phyloP scores from a whole-genome alignment of 768 basidiomycete species.

The Tricholoma flavovirens region DNA sequence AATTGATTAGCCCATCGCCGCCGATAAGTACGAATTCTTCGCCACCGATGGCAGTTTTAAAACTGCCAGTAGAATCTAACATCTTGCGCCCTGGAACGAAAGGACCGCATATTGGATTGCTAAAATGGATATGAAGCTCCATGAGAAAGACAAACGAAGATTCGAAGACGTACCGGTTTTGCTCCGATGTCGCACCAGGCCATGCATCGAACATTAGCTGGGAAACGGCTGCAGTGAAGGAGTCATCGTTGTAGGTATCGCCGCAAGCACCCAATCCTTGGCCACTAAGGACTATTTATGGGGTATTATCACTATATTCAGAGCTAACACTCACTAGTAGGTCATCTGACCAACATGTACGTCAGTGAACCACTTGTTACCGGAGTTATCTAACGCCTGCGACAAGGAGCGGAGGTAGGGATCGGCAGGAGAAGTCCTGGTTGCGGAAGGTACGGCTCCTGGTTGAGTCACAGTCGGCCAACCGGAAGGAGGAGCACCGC shows the following conservation, averaged over 20 bases:
- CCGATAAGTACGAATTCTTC: slow-evolving; percentile 18
- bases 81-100: slow-evolving; percentile 22
- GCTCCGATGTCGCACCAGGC: slow-evolving; percentile 20
- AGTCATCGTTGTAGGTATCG: slow-evolving; percentile 25
- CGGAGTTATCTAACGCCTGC: slow-evolving; percentile 22
- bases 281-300: slow-evolving; percentile 13
- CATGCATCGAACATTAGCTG: slow-evolving; percentile 21
- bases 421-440: slow-evolving; percentile 18
- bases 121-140: not conserved
- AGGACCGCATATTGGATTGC: slow-evolving; percentile 27
- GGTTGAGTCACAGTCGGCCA: slow-evolving; percentile 23
- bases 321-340: slow-evolving; percentile 22
- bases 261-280: slow-evolving; percentile 27
- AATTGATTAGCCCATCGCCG: slow-evolving; percentile 24
- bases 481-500: slow-evolving; percentile 10
- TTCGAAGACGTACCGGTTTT: slow-evolving; percentile 18
- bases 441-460: slow-evolving; percentile 16
- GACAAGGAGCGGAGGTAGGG: slow-evolving; percentile 24
- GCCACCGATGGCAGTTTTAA: slow-evolving; percentile 18
- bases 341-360: slow-evolving; percentile 25
- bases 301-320: not conserved
- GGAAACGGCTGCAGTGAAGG: slow-evolving; percentile 26
- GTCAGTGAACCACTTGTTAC: slow-evolving; percentile 17
- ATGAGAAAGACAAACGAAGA: not conserved
- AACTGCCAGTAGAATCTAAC: slow-evolving; percentile 13